phyloP scores from a whole-genome alignment of 83 land plant genomes.

The Diphasiastrum complanatum region DNA sequence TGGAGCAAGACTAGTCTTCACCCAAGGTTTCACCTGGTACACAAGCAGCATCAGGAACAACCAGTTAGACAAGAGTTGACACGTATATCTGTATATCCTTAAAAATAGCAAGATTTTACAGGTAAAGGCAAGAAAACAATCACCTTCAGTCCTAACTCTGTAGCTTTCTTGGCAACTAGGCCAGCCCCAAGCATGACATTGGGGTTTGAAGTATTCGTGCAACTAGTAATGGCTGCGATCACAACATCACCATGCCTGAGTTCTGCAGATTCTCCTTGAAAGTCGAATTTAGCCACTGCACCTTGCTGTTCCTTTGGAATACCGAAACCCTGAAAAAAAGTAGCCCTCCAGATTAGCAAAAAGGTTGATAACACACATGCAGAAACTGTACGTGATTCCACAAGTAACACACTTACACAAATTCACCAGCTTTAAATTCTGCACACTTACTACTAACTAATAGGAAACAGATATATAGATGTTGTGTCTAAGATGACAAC shows the following conservation, averaged over 20 bases:
- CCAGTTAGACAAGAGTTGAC: too few relatives aligned
- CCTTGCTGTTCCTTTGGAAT: constrained; percentile 73
- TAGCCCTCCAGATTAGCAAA: too few relatives aligned
- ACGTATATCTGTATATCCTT: too few relatives aligned
- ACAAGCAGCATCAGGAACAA: not conserved
- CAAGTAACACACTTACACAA: too few relatives aligned
- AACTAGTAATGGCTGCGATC: constrained; percentile 94
- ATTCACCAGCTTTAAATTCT: too few relatives aligned
- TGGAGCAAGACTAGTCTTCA: constrained; percentile 97
- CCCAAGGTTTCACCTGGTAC: constrained; percentile 87
- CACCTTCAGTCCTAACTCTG: constrained; percentile 75
- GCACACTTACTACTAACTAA: too few relatives aligned
- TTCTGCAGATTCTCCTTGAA: constrained; percentile 81
- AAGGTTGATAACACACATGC: too few relatives aligned
- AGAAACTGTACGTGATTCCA: too few relatives aligned
- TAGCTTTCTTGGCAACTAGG: constrained; percentile 90
- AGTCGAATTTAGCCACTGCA: constrained; percentile 60
- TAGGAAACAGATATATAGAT: too few relatives aligned
- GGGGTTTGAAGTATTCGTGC: constrained; percentile 96
- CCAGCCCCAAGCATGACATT: constrained; percentile 97
- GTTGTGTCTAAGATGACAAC: too few relatives aligned
- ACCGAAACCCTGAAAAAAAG: constrained; percentile 64
- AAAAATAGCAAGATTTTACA: not conserved
- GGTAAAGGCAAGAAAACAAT: not conserved
- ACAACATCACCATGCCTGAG: constrained; percentile 91